These are phyloP conservation scores for Fusarium sp. DNA, from an alignment of 2,329 filamentous ascomycete genomes.

Conservation along the genomic window DNA sequence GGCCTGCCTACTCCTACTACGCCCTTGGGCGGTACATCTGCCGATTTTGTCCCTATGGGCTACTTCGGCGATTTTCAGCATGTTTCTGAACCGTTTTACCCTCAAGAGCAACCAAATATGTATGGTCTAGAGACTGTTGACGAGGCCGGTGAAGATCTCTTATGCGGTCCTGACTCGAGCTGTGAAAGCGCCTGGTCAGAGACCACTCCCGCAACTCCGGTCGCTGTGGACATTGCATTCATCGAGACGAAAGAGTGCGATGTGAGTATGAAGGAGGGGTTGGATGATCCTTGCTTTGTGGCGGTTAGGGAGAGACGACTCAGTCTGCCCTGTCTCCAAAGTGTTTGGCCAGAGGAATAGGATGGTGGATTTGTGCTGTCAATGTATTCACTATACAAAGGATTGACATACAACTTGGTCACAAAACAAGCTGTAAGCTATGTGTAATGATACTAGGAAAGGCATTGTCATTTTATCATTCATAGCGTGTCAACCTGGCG, in stretches of 20 bases:
- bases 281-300: constrained; percentile 3
- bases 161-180: constrained; percentile 6
- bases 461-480: constrained; percentile 23
- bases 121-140: constrained; percentile 41
- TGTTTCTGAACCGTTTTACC: background rate
- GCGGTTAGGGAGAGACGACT: constrained; percentile 34
- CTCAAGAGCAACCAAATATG: constrained; percentile 1
- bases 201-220: constrained; percentile 15
- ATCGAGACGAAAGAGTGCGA: constrained; percentile 7
- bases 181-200: constrained; percentile 4
- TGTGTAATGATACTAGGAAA: background rate
- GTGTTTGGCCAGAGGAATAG: constrained; percentile 36
- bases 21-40: constrained; percentile 42
- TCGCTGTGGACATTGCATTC: background rate
- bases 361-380: background rate
- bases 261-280: background rate
- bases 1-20: constrained; percentile 33
- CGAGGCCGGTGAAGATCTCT: constrained; percentile 36
- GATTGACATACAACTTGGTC: background rate
- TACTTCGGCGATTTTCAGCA: constrained; percentile 28
- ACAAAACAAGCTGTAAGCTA: background rate
- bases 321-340: constrained; percentile 45
- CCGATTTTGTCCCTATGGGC: constrained; percentile 47
- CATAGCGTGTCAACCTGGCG: constrained; percentile 19
- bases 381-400: background rate